Evolutionary conservation across 257 asterid species (phyloP).

Genomic region (Nicotiana paniculata): DNA sequence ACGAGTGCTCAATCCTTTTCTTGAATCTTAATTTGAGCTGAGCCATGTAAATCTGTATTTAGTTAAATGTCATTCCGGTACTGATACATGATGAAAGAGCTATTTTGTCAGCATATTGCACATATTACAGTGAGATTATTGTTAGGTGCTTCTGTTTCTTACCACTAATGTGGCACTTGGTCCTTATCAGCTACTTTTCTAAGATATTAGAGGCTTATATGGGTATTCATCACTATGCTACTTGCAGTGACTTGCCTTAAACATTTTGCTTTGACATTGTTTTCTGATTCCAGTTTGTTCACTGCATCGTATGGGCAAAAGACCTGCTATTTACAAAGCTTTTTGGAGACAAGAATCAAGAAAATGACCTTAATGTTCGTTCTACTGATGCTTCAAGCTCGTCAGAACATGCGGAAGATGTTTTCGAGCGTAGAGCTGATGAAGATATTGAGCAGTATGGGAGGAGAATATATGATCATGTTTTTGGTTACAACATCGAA

Average conservation of each 20-base stretch:
- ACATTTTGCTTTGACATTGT: constrained; percentile 1
- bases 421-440: constrained; percentile 53
- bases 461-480: constrained; percentile 88
- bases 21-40: background rate
- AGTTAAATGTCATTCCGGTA: background rate
- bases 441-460: constrained; percentile 75
- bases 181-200: background rate
- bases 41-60: background rate
- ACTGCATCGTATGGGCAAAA: constrained; percentile 98
- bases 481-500: constrained; percentile 93
- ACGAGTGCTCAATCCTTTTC: background rate
- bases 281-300: constrained; percentile 71
- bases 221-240: background rate
- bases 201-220: background rate
- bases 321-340: constrained; percentile 93
- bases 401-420: constrained; percentile 57
- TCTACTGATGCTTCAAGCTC: constrained; percentile 72
- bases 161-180: background rate
- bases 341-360: constrained; percentile 91
- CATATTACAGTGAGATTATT: background rate
- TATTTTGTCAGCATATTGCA: background rate
- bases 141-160: background rate
- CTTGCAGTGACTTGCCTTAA: background rate
- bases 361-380: constrained; percentile 78
- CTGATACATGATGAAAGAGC: background rate